Conservation (phyloP, 169 alveolate species). For the Cystoisospora suis region DNA sequence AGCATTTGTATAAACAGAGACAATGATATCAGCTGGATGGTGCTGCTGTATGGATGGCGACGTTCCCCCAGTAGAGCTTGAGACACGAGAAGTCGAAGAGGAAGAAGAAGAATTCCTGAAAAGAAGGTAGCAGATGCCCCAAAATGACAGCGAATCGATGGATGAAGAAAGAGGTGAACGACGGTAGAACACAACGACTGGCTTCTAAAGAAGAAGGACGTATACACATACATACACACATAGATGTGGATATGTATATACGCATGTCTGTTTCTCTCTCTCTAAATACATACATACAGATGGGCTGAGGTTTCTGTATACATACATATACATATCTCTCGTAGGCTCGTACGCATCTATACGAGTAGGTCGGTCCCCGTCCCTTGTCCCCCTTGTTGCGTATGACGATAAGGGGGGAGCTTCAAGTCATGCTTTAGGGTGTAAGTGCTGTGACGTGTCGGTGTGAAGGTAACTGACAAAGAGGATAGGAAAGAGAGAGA, state of each 20-base stretch:
- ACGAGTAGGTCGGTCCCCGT: not conserved
- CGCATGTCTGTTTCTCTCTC: not conserved
- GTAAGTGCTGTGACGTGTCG: no score
- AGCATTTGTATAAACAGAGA: not conserved
- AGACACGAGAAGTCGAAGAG: no score
- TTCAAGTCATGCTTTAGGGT: no score
- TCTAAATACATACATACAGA: not conserved
- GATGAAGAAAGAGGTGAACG: not conserved
- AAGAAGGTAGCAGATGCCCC: no score
- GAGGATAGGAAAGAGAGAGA: no score
- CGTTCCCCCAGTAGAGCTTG: no score
- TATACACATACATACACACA: not conserved
- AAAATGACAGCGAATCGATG: not conserved
- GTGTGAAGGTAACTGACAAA: no score
- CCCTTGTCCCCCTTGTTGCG: not conserved
- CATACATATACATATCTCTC: not conserved
- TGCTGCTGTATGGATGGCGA: no score
- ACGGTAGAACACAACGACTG: not conserved
- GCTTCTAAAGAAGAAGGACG: not conserved
- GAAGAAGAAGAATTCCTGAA: no score
- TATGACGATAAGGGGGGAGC: no score
- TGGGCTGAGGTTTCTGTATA: not conserved
- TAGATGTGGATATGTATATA: not conserved
- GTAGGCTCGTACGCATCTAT: not conserved
- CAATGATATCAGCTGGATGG: no score